Evolutionary conservation across 352 stramenopile species (phyloP), one percentile per base, ranked within the genome.

Genomic region (Pythium sukuiense): DNA sequence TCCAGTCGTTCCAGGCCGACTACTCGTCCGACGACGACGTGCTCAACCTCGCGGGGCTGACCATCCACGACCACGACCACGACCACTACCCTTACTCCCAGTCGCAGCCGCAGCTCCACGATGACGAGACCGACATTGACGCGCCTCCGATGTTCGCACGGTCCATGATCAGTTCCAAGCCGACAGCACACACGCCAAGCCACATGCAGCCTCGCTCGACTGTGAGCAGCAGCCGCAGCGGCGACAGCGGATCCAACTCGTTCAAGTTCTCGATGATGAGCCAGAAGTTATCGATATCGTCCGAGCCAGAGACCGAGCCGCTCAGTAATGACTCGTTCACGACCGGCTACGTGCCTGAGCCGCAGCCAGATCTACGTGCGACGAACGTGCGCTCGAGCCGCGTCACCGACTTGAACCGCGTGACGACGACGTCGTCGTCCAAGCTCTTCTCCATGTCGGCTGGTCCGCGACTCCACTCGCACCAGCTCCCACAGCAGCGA

Each of bases 11-110:
- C 20, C 20, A 24, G 20, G 20, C 20, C 20, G 59, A 58, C 16
- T 48, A 58, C 33, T 76, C 76, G 46, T 70, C 69, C 43, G 76
- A 88, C 50, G 79, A 76, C 12, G 76, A 85, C 50, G 87, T 87
- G 41, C 59, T 88, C 53, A 79, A 79, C 26, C 68, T 89, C 46
- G 69, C 76, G 5, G 80, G 80, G 1, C 59, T 84, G 43, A 69
- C 67, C 18, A 68, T 89, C 46, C 76, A 74, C 55, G 53, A 58
- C 26, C 33, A 45, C 26, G 35, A 55, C 37, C 60, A 35, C 4
- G 14, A 55, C 18, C 20, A 60, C 24, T 32, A 58, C 30, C 50
- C 55, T 29, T 39, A 18, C 48, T 8, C 3, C 48, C 32, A 54
- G 26, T 35, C 55, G 30, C 39, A 57, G 26, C 59, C 55, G 49